A percentile compares a stretch with the other conserved stretches of the same genome.
phyloP scores from a whole-genome alignment of 306 rosid species.

The Quercus bicolor region DNA sequence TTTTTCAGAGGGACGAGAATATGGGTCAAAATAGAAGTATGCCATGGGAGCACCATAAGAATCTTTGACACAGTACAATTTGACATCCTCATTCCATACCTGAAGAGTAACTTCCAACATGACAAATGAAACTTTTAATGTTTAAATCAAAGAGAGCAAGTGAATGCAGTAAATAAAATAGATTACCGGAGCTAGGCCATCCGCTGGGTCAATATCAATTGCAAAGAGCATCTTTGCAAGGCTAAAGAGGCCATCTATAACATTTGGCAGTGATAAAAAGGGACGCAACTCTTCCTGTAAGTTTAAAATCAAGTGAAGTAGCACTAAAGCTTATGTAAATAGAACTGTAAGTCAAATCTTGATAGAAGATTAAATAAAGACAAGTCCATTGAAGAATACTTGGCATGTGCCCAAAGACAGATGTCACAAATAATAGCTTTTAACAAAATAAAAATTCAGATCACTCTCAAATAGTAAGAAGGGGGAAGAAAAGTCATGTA shows the following conservation, averaged over 20 bases:
- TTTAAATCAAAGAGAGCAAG: neutral
- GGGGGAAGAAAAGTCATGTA: neutral
- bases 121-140: constrained; percentile 6
- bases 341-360: neutral
- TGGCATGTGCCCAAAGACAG: neutral
- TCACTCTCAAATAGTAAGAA: neutral
- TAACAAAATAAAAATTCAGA: neutral
- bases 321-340: neutral
- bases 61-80: constrained; percentile 71
- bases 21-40: constrained; percentile 92
- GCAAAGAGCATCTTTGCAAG: constrained; percentile 88
- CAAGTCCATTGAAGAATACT: neutral
- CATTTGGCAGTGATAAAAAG: constrained; percentile 88
- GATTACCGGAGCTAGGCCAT: constrained; percentile 83
- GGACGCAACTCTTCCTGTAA: constrained; percentile 92
- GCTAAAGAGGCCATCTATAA: constrained; percentile 84
- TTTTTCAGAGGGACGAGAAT: constrained; percentile 89
- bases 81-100: constrained; percentile 94
- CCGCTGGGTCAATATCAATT: constrained; percentile 74
- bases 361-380: neutral
- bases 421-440: neutral
- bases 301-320: constrained; percentile 8
- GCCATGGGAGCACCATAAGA: constrained; percentile 73
- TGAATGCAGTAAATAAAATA: neutral
- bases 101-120: constrained; percentile 17